A percentile compares a stretch with the other conserved stretches of the same genome.
Conservation (phyloP, 2,329 filamentous ascomycete species). For the Pseudogymnoascus sp. region DNA sequence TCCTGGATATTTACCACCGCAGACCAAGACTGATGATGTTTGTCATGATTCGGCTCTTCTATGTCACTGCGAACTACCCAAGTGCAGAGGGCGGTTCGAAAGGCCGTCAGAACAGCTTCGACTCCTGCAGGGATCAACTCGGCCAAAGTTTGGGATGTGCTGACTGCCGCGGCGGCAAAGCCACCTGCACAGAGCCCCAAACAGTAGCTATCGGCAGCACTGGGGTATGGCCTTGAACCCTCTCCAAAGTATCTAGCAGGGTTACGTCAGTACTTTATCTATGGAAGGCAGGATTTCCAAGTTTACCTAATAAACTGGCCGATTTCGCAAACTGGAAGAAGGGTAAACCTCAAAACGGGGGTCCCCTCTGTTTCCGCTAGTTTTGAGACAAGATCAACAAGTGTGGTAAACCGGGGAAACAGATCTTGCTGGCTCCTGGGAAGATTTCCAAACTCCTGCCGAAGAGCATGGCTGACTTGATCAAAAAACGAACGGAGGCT, state of each 20-base stretch:
- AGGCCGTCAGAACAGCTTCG: conserved; percentile 21
- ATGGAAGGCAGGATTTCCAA: background rate
- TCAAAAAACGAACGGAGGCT: background rate
- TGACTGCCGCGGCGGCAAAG: conserved; percentile 24
- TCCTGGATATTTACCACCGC: background rate
- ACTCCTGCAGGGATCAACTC: conserved; percentile 24
- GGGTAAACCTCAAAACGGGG: background rate
- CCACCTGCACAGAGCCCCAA: conserved; percentile 25
- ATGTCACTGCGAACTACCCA: background rate
- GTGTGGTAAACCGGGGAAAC: background rate
- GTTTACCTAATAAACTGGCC: conserved; percentile 1
- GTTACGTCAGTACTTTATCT: background rate
- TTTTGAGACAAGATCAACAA: conserved; percentile 1
- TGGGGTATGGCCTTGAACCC: background rate
- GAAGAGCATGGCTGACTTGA: background rate
- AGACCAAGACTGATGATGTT: conserved; percentile 12
- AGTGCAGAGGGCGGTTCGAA: conserved; percentile 18
- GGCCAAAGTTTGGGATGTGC: conserved; percentile 17
- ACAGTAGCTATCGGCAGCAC: background rate
- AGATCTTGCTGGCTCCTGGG: background rate
- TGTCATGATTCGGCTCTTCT: conserved; percentile 2
- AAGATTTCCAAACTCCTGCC: background rate
- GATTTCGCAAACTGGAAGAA: background rate
- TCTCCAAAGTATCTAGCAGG: background rate
- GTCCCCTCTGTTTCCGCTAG: background rate